phyloP scores from a whole-genome alignment of 306 rosid genomes.

The Biancaea sappan region DNA sequence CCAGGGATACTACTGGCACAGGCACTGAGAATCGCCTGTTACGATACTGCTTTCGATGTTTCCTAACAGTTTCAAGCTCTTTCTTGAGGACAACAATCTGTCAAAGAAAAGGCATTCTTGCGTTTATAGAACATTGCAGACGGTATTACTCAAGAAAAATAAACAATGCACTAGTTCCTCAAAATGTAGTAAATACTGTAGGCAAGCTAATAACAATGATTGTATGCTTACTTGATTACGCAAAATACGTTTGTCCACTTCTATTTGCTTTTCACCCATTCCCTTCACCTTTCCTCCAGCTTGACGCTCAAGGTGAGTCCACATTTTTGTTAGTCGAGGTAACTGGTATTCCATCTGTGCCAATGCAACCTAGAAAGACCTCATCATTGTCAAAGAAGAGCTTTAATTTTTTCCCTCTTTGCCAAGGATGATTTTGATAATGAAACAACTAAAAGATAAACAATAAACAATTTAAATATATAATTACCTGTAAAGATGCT shows the following conservation, averaged over 20 bases:
- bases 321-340: slow-evolving; percentile 95
- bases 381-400: slow-evolving; percentile 28
- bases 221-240: slow-evolving; percentile 78
- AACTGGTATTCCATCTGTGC: slow-evolving; percentile 99
- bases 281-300: slow-evolving; percentile 99
- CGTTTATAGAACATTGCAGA: not conserved
- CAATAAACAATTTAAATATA: slow-evolving; percentile 22
- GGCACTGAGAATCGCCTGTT: slow-evolving; percentile 82
- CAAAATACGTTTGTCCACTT: slow-evolving; percentile 95
- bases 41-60: slow-evolving; percentile 90
- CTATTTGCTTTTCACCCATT: slow-evolving; percentile 99
- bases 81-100: slow-evolving; percentile 80
- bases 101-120: slow-evolving; percentile 37
- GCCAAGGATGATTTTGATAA: slow-evolving; percentile 25
- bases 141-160: slow-evolving; percentile 14
- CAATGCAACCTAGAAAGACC: slow-evolving; percentile 72
- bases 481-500: slow-evolving; percentile 86
- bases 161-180: not conserved
- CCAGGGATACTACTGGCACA: slow-evolving; percentile 93
- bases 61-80: slow-evolving; percentile 87
- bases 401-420: slow-evolving; percentile 24
- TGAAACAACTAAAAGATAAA: slow-evolving; percentile 18
- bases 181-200: not conserved
- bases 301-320: slow-evolving; percentile 99
- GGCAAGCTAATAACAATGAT: slow-evolving; percentile 4